Conservation (phyloP, 2,329 filamentous ascomycete species). For the Fonsecaea pugnacius region DNA sequence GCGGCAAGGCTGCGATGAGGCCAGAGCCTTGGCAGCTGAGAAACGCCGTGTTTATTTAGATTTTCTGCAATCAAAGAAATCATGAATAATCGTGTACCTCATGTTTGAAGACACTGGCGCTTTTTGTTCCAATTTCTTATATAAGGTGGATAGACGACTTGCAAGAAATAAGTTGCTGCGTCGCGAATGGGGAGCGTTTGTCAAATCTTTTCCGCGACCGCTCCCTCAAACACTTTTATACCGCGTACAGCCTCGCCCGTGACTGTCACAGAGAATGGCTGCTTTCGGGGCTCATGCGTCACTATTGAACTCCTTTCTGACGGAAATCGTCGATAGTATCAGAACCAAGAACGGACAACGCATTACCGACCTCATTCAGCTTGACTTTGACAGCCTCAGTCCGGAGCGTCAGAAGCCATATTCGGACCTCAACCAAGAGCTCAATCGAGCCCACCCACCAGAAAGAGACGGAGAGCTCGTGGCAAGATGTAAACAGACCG, state of each 20-base stretch:
- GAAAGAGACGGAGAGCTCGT: slow-evolving; percentile 32
- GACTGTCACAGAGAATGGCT: slow-evolving; percentile 17
- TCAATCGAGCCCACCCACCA: slow-evolving; percentile 32
- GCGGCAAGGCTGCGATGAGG: background rate
- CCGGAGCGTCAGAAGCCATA: slow-evolving; percentile 35
- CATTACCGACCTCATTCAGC: slow-evolving; percentile 35
- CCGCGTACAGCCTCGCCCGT: background rate
- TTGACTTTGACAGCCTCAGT: slow-evolving; percentile 35
- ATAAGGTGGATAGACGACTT: background rate
- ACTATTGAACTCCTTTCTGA: slow-evolving; percentile 33
- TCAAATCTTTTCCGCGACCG: background rate
- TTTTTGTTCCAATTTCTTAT: background rate
- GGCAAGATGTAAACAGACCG: slow-evolving; percentile 29
- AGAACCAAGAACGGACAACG: slow-evolving; percentile 32
- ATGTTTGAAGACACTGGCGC: background rate
- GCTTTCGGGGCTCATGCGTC: slow-evolving; percentile 21
- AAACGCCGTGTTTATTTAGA: background rate
- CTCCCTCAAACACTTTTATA: background rate
- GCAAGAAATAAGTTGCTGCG: background rate
- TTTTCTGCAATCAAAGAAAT: background rate
- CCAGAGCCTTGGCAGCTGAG: background rate
- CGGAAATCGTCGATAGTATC: slow-evolving; percentile 33
- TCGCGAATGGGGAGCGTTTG: background rate
- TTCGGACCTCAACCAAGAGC: slow-evolving; percentile 33
- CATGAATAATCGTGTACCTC: background rate